Percentiles rank a stretch among this genome's conserved stretches.
phyloP scores from a whole-genome alignment of 257 asterid genomes.

The Nicotiana knightiana region DNA sequence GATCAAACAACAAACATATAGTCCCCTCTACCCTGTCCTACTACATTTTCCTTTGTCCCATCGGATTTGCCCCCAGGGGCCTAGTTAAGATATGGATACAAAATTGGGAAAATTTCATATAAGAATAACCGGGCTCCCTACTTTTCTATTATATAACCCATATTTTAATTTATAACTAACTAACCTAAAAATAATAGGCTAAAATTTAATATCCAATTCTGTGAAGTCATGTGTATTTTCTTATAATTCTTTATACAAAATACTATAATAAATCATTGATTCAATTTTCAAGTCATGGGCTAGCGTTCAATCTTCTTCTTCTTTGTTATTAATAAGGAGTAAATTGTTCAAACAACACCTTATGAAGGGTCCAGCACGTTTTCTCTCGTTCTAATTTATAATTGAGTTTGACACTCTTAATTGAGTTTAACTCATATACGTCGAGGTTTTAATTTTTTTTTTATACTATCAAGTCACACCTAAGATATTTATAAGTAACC shows the following conservation, averaged over 20 bases:
- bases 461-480: too few species aligned
- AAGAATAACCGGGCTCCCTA: too few species aligned
- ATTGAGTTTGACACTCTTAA: not conserved
- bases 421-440: not conserved
- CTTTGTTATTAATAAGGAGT: not conserved
- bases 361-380: constrained; percentile 1
- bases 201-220: too few species aligned
- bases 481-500: too few species aligned
- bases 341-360: not conserved
- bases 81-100: not conserved
- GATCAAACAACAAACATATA: not conserved
- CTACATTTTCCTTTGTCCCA: not conserved
- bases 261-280: not conserved
- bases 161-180: too few species aligned
- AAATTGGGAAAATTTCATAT: too few species aligned
- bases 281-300: not conserved
- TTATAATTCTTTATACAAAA: not conserved
- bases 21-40: not conserved
- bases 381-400: not conserved
- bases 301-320: not conserved
- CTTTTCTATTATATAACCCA: too few species aligned
- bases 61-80: not conserved
- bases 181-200: too few species aligned
- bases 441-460: not conserved
- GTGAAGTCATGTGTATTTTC: too few species aligned